A percentile compares a stretch with the other conserved stretches of the same genome.
Evolutionary conservation across 2,329 filamentous ascomycete genomes (phyloP).

Genomic region (Fusarium phyllophilum): DNA sequence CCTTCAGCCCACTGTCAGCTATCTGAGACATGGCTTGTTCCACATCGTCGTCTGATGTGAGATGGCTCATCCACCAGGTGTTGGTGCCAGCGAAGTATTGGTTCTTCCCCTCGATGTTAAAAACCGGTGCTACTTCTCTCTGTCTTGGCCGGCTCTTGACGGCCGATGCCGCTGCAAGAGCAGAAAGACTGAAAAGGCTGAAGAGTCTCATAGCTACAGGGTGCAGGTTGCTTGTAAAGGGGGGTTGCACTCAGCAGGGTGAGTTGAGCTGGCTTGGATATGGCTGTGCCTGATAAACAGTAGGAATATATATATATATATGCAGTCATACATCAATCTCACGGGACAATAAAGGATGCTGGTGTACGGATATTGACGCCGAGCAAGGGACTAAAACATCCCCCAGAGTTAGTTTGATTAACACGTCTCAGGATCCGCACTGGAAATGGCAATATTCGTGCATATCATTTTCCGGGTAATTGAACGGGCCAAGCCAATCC

Average conservation of each 20-base stretch:
- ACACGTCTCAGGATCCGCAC: background rate
- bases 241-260: too few species aligned
- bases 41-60: background rate
- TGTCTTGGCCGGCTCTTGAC: background rate
- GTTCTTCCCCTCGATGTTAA: background rate
- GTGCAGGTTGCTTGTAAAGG: too few species aligned
- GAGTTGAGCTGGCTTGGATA: too few species aligned
- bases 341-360: background rate
- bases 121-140: background rate
- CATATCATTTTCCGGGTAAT: background rate
- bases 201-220: too few species aligned
- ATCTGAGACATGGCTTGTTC: conserved; percentile 9
- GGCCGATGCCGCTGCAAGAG: background rate
- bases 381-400: background rate
- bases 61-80: conserved; percentile 7
- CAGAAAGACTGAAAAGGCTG: background rate
- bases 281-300: too few species aligned
- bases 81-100: conserved; percentile 5
- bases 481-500: too few species aligned
- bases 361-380: background rate
- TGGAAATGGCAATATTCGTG: background rate
- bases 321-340: background rate
- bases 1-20: background rate
- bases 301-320: too few species aligned
- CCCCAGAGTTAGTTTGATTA: too few species aligned